These are phyloP conservation scores for Mimosa bimucronata DNA, from an alignment of 306 rosid species.

Conservation along the genomic window DNA sequence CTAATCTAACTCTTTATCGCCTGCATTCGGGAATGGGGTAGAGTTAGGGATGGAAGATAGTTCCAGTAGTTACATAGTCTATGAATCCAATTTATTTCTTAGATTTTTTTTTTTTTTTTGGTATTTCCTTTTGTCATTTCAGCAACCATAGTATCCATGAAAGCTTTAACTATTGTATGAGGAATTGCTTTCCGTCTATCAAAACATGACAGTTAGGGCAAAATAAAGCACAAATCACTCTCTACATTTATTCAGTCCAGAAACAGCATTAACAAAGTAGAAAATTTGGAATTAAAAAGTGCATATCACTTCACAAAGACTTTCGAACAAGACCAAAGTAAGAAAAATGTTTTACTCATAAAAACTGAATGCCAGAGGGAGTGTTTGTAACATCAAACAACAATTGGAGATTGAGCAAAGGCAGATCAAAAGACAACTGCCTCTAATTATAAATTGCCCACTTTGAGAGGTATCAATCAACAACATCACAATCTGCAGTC, in stretches of 20 bases:
- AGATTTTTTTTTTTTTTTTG: too few relatives aligned
- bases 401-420: not conserved
- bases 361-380: conserved; percentile 1
- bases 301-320: not conserved
- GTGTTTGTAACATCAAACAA: not conserved
- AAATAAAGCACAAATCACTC: not conserved
- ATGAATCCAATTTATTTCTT: not conserved
- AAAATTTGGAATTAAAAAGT: not conserved
- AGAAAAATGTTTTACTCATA: not conserved
- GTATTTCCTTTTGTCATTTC: not conserved
- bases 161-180: not conserved
- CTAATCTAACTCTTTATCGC: not conserved
- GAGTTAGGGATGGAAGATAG: not conserved
- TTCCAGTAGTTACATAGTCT: not conserved
- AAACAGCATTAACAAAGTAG: not conserved
- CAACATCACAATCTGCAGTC: conserved; percentile 30
- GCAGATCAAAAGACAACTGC: conserved; percentile 20
- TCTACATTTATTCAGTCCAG: not conserved
- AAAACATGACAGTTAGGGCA: not conserved
- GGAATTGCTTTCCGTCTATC: not conserved
- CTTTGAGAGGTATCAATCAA: conserved; percentile 32
- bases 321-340: not conserved
- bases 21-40: not conserved
- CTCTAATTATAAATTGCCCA: conserved; percentile 37
- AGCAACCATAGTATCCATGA: not conserved